Percentiles rank a stretch among this genome's conserved stretches.
Conservation (phyloP, 176 grass and related monocot genomes). For the Secale cereale region DNA sequence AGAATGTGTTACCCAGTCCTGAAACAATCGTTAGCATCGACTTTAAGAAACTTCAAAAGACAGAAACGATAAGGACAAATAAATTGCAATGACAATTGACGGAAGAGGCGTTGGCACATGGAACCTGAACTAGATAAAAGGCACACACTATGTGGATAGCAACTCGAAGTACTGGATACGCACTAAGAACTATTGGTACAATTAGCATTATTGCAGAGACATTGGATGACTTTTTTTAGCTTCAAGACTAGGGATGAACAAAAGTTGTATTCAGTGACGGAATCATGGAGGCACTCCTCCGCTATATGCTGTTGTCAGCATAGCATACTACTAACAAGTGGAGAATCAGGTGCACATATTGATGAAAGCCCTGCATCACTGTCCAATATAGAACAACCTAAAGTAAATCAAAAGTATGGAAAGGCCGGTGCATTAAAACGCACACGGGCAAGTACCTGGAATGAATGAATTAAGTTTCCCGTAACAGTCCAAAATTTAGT, state of each 20-base stretch:
- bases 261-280: too few relatives aligned
- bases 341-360: too few relatives aligned
- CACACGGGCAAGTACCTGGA: neutral
- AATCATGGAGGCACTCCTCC: neutral
- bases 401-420: too few relatives aligned
- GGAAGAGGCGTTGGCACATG: neutral
- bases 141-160: neutral
- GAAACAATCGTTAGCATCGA: neutral
- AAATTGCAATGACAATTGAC: neutral
- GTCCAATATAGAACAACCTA: too few relatives aligned
- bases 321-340: too few relatives aligned
- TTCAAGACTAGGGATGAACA: neutral
- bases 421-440: too few relatives aligned
- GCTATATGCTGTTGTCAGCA: too few relatives aligned
- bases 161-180: neutral
- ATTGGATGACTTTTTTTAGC: neutral
- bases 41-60: neutral
- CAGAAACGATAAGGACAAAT: neutral
- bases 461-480: too few relatives aligned
- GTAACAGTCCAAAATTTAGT: neutral
- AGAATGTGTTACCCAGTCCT: neutral
- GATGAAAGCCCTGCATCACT: too few relatives aligned
- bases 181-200: neutral
- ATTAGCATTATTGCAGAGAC: neutral
- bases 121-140: too few relatives aligned